Evolutionary conservation across 192 early-diverging fungal species (phyloP).

Genomic region (Funneliformis geosporum): DNA sequence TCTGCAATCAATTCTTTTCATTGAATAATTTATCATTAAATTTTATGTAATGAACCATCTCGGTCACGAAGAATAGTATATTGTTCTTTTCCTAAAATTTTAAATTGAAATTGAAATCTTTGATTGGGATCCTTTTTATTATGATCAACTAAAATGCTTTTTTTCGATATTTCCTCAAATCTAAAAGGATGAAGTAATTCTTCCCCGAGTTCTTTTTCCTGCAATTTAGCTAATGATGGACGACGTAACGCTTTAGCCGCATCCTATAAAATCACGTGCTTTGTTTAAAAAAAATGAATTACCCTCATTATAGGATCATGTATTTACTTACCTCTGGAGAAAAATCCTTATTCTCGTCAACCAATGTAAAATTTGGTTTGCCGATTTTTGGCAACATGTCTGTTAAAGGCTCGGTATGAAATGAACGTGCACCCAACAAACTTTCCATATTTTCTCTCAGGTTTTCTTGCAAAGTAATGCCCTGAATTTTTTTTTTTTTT

Average conservation of each 20-base stretch:
- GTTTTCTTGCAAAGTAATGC: constrained; percentile 62
- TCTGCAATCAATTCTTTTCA: neutral
- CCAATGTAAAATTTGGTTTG: constrained; percentile 75
- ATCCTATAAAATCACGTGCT: constrained; percentile 45
- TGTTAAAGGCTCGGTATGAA: constrained; percentile 54
- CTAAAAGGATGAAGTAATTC: constrained; percentile 36
- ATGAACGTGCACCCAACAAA: constrained; percentile 64
- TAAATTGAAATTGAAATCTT: constrained; percentile 48
- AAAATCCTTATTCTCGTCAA: constrained; percentile 79
- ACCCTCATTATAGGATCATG: neutral
- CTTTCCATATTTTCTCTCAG: constrained; percentile 83
- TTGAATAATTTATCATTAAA: neutral
- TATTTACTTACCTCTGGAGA: constrained; percentile 50
- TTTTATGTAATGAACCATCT: constrained; percentile 20
- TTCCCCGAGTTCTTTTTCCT: constrained; percentile 40
- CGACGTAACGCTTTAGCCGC: constrained; percentile 80
- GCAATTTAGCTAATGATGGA: constrained; percentile 52
- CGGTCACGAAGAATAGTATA: constrained; percentile 1
- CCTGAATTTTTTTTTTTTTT: constrained; percentile 35
- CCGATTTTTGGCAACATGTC: constrained; percentile 59
- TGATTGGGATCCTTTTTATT: constrained; percentile 33
- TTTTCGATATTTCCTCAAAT: constrained; percentile 35
- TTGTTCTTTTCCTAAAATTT: constrained; percentile 35
- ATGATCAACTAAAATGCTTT: constrained; percentile 29
- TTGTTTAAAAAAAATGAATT: neutral